Conservation (phyloP, 148 eudicot genomes). For the Mesembryanthemum crystallinum region DNA sequence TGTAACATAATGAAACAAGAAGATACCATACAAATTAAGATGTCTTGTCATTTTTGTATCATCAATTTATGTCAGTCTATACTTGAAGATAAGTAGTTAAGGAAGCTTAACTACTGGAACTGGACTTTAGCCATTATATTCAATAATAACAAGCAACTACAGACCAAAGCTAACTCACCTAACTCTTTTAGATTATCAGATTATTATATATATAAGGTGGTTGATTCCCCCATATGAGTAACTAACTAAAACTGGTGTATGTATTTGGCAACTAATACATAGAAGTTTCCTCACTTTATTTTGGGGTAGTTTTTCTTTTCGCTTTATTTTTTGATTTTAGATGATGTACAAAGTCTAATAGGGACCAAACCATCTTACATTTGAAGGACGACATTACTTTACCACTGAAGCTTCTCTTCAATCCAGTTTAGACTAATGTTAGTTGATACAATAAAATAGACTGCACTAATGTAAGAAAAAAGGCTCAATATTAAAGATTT, state of each 20-base stretch:
- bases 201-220: neutral
- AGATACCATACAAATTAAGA: neutral
- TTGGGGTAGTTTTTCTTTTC: neutral
- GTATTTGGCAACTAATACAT: neutral
- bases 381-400: too few species aligned
- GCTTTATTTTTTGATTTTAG: too few species aligned
- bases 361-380: too few species aligned
- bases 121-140: neutral
- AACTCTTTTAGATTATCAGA: conserved; percentile 7
- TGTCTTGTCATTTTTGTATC: neutral
- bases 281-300: too few species aligned
- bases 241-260: neutral
- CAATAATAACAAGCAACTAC: conserved; percentile 21
- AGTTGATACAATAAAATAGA: too few species aligned
- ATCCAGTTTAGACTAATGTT: too few species aligned
- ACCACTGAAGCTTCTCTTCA: too few species aligned
- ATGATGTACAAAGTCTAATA: too few species aligned
- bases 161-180: conserved; percentile 16
- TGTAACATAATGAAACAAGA: neutral
- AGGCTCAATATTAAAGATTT: too few species aligned
- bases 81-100: neutral
- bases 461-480: too few species aligned
- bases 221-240: neutral
- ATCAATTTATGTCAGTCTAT: neutral
- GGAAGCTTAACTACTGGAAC: conserved; percentile 22